These are phyloP conservation scores for Camellia japonica DNA, from an alignment of 148 eudicot genomes.

Conservation along the genomic window DNA sequence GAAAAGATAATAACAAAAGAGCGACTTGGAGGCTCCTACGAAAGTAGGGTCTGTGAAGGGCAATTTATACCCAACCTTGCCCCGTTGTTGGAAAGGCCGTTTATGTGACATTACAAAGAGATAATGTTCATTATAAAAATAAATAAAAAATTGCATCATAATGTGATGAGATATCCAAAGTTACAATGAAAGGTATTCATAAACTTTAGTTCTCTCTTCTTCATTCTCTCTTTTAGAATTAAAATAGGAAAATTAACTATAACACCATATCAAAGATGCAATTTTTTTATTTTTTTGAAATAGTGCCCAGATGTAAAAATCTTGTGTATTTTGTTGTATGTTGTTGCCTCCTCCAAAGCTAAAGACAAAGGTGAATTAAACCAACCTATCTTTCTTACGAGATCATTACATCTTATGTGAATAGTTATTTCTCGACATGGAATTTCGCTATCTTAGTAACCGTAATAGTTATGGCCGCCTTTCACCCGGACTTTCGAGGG, in stretches of 20 bases:
- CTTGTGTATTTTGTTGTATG: background rate
- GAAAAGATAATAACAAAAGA: constrained; percentile 37
- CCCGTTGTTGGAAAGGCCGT: too few relatives aligned
- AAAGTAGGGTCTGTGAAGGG: too few relatives aligned
- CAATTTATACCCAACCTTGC: too few relatives aligned
- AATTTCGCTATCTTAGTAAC: too few relatives aligned
- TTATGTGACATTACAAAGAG: constrained; percentile 20
- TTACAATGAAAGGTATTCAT: background rate
- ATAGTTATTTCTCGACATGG: background rate
- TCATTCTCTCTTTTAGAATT: background rate
- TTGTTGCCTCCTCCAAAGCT: background rate
- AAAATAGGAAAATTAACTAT: too few relatives aligned
- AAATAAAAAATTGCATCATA: background rate
- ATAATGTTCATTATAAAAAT: constrained; percentile 17
- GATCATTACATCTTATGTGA: background rate
- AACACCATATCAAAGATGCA: background rate
- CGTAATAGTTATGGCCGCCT: too few relatives aligned
- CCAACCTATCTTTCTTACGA: too few relatives aligned
- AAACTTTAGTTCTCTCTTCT: background rate
- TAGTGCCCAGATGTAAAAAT: background rate
- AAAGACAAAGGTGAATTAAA: background rate
- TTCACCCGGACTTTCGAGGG: too few relatives aligned
- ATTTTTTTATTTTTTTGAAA: background rate
- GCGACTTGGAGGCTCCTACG: too few relatives aligned
- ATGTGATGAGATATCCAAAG: background rate